Base-by-base conservation (phyloP, 1,139 yeast species). In the Nadsonia commutata region DNA sequence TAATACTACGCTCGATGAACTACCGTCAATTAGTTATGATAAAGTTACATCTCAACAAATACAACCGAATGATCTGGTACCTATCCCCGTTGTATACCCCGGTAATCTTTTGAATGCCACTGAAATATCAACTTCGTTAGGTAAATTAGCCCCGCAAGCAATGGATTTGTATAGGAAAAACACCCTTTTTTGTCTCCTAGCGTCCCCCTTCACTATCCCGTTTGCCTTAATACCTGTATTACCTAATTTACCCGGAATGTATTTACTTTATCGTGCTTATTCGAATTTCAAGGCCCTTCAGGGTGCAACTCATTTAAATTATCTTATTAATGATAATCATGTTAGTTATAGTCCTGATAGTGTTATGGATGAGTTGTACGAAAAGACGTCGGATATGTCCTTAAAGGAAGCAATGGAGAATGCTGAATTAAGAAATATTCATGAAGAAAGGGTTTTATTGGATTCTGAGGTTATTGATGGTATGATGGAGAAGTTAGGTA, bases 211-310 rank as follows among this genome's bases (percentile, higher is more conserved):
- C 39, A 76, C 94, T 0, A 56, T 85, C 6, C 98, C 98, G 1
- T 61, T 86, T 44, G 86, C 85, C 0, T 56, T 86, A 40, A 56
- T 90, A 0, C 98, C 98, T 0, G 69, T 88, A n/a, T 59, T 88
- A 1, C 98, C 98, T 18, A 90, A 90, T 53, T 74, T 90, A n/a
- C 98, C 98, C 0, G 96, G 96, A 0, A 80, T 90, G 54, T 90
- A 86, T 56, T 62, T 88, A 39, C 68, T 82, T 4, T 90, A 81
- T 60, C 70, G 98, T 50, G 70, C 82, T 18, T 90, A 85, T 64
- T 84, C 95, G 56, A 84, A 88, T 58, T 68, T 78, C 56, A 83
- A 81, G 56, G 95, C 95, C 1, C 67, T 74, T 47, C 60, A 74
- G 44, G 96, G 96, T 0, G 83, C 85, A 7, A 67, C 70, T 50